phyloP scores from a whole-genome alignment of 495 filamentous ascomycete genomes.

The Penicillium tannophilum region DNA sequence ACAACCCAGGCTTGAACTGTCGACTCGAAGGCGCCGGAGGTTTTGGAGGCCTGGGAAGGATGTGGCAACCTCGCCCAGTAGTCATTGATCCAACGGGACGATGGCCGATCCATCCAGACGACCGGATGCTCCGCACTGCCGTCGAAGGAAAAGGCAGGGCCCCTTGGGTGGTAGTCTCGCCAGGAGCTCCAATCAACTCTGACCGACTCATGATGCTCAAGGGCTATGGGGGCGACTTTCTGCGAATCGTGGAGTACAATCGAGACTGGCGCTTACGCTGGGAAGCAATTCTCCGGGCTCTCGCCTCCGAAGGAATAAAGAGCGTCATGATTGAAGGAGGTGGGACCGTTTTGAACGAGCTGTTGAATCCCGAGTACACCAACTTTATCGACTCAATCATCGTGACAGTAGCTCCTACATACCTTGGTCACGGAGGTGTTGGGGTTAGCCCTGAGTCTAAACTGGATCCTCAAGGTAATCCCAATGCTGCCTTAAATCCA shows the following conservation, averaged over 20 bases:
- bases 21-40: constrained; percentile 61
- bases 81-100: constrained; percentile 73
- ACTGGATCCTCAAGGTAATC: constrained; percentile 48
- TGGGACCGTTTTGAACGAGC: constrained; percentile 72
- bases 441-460: constrained; percentile 63
- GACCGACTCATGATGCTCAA: constrained; percentile 49
- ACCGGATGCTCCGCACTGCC: constrained; percentile 65
- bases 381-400: constrained; percentile 71
- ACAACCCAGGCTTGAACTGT: constrained; percentile 84
- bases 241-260: constrained; percentile 52
- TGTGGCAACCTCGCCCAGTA: constrained; percentile 74
- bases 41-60: constrained; percentile 53
- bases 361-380: constrained; percentile 64
- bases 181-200: constrained; percentile 50
- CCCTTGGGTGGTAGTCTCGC: constrained; percentile 67
- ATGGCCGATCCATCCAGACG: constrained; percentile 63
- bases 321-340: constrained; percentile 93
- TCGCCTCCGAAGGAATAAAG: constrained; percentile 61
- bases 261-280: constrained; percentile 58
- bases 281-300: constrained; percentile 59
- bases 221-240: constrained; percentile 51
- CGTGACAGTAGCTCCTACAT: constrained; percentile 82
- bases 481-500: constrained; percentile 61
- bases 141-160: constrained; percentile 67
- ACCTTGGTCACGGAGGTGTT: constrained; percentile 78